Conservation (phyloP, 2,329 filamentous ascomycete genomes). For the Fusarium floridanum region DNA sequence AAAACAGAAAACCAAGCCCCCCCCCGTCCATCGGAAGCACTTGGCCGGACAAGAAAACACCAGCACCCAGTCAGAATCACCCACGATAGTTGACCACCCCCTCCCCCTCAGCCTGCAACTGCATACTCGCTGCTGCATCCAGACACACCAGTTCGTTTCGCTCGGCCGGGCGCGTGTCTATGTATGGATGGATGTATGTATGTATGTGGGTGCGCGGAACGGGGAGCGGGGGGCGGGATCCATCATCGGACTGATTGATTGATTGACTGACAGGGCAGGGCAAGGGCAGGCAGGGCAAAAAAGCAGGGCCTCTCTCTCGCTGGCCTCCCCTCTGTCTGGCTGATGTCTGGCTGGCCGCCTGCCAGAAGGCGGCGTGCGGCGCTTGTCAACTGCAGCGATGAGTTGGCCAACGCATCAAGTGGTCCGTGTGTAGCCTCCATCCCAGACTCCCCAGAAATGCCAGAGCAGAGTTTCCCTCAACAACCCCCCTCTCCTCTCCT, state of each 20-base stretch:
- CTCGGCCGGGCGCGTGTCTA: conserved; percentile 25
- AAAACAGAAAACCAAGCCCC: conserved; percentile 13
- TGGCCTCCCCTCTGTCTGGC: conserved; percentile 6
- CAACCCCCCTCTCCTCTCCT: conserved; percentile 40
- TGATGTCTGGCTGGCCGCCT: conserved; percentile 21
- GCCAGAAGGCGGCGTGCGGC: conserved; percentile 42
- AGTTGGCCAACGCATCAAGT: conserved; percentile 59
- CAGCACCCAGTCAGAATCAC: conserved; percentile 32
- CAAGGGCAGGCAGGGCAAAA: background rate
- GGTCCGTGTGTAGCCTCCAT: conserved; percentile 56
- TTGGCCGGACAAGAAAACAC: conserved; percentile 31
- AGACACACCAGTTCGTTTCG: conserved; percentile 39
- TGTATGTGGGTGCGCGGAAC: conserved; percentile 37
- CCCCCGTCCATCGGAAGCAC: conserved; percentile 35
- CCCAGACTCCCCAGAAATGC: background rate
- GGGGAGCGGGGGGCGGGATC: conserved; percentile 39
- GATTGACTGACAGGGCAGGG: conserved; percentile 19
- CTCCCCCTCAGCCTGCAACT: background rate
- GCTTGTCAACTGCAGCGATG: conserved; percentile 59
- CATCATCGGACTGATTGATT: conserved; percentile 38
- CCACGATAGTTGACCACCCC: conserved; percentile 33
- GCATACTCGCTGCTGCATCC: conserved; percentile 17
- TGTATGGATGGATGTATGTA: conserved; percentile 1
- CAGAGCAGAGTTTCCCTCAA: conserved; percentile 41
- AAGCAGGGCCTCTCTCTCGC: background rate